Base-by-base conservation (phyloP, 2,329 filamentous ascomycete species). In the Botrytis galanthina region DNA sequence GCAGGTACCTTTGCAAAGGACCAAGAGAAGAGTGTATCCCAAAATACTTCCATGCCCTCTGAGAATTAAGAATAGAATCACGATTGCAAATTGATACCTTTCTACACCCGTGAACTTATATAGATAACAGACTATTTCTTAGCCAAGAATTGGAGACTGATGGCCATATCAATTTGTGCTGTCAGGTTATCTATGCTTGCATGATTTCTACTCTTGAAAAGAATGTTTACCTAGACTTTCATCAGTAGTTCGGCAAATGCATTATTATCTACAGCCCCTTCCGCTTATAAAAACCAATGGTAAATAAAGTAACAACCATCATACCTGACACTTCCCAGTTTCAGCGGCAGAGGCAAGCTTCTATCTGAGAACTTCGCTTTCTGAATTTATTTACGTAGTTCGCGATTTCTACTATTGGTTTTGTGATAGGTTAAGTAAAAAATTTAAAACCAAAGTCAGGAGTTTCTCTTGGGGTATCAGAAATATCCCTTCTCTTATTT, bases 1-100 rank as follows among this genome's bases (percentile, higher is more conserved):
- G 89, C 89, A 54, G 89, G 89, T 75, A 91, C 89, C 0, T 91
- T 91, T 82, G 89, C 89, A 22, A 90, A 89, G 74, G 75, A 79
- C 22, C 48, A 69, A 26, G 57, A 39, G 32, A 42, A 51, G 10
- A 18, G 35, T 37, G 9, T 8, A 59, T 51, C 35, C 32, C 48
- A 44, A 67, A 6, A 10, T 39, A 22, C 26, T 48, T 6, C 46
- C 4, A 32, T n/a, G 22, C 7, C 39, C 20, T 22, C 42, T 4
- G 32, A 20, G 7, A 64, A 29, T 26, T 48, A 37, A 29, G 29
- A 2, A 51, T 9, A 26, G 14, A n/a, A 48, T 37, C 14, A 51
- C 51, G 9, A 29, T 29, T 68, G 0, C 14, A 57, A 29, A 57
- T 18, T 57, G 1, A 57, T 8, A 57, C 14, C 6, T 16, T 2